Percentiles rank a stretch among this genome's conserved stretches.
Evolutionary conservation across 352 stramenopile species (phyloP).

Genomic region (Phytophthora hybrid): DNA sequence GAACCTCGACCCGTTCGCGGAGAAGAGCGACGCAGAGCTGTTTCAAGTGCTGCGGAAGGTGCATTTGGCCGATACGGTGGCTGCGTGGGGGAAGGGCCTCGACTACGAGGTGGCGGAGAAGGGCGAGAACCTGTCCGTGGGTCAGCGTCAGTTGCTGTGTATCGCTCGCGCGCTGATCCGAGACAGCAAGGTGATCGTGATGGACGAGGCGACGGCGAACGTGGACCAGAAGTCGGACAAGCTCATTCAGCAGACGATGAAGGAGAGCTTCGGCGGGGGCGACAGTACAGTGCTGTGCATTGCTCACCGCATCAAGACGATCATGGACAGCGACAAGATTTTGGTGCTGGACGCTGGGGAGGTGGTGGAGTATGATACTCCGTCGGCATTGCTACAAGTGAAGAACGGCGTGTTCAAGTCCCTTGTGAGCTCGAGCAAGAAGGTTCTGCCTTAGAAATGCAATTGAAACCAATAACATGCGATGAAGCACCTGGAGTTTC

Average conservation of each 20-base stretch:
- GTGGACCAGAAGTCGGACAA: constrained; percentile 88
- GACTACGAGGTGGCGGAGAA: constrained; percentile 91
- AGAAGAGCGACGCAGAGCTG: constrained; percentile 67
- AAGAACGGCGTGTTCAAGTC: constrained; percentile 81
- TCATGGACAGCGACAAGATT: constrained; percentile 94
- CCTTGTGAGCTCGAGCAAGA: constrained; percentile 19
- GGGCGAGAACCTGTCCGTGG: constrained; percentile 95
- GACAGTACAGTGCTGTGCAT: constrained; percentile 94
- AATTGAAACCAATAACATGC: not conserved
- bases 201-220: constrained; percentile 96
- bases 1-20: constrained; percentile 91
- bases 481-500: not conserved
- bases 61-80: constrained; percentile 71
- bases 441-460: not conserved
- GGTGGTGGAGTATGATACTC: constrained; percentile 35
- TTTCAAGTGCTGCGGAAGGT: constrained; percentile 62
- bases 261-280: constrained; percentile 82
- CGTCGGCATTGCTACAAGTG: constrained; percentile 67
- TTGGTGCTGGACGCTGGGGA: constrained; percentile 89
- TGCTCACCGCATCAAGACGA: constrained; percentile 94
- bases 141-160: constrained; percentile 96
- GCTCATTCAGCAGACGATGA: constrained; percentile 78
- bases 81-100: constrained; percentile 65
- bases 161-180: constrained; percentile 94
- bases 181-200: constrained; percentile 90